Percentiles rank a stretch among this genome's conserved stretches.
Evolutionary conservation across 2,329 filamentous ascomycete species (phyloP).

Genomic region (Colletotrichum chrysophilum): DNA sequence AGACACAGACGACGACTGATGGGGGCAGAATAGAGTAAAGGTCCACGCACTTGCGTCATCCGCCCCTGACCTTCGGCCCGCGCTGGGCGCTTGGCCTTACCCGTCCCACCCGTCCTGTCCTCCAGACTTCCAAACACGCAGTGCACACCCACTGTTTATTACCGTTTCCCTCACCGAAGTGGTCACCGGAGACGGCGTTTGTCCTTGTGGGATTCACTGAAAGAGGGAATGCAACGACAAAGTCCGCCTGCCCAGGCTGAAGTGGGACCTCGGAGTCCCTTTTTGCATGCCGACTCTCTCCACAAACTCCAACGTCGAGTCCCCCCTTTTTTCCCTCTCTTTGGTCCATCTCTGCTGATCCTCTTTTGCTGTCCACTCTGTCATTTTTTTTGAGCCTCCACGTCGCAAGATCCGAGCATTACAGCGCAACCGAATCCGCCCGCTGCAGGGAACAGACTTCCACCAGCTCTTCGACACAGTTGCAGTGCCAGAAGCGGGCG

Average conservation of each 20-base stretch:
- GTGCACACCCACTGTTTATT: background rate
- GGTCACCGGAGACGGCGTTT: background rate
- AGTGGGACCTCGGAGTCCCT: background rate
- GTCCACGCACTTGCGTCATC: conserved; percentile 22
- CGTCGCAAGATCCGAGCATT: background rate
- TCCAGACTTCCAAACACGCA: background rate
- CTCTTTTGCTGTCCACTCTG: background rate
- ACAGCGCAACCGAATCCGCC: background rate
- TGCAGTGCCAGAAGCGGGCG: background rate
- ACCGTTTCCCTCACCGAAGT: background rate
- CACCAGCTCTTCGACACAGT: background rate
- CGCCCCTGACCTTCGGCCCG: conserved; percentile 16
- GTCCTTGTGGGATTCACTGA: background rate
- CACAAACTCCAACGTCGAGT: background rate
- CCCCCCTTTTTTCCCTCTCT: background rate
- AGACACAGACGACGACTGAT: background rate
- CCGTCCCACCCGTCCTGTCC: background rate
- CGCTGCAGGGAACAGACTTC: background rate
- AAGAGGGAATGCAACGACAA: background rate
- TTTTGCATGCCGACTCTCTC: background rate
- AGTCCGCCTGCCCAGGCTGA: background rate
- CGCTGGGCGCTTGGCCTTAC: conserved; percentile 18
- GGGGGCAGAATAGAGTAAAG: background rate
- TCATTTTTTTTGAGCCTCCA: background rate
- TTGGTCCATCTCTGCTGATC: background rate